Base-by-base conservation (phyloP, 257 asterid genomes). In the Coffea canephora region DNA sequence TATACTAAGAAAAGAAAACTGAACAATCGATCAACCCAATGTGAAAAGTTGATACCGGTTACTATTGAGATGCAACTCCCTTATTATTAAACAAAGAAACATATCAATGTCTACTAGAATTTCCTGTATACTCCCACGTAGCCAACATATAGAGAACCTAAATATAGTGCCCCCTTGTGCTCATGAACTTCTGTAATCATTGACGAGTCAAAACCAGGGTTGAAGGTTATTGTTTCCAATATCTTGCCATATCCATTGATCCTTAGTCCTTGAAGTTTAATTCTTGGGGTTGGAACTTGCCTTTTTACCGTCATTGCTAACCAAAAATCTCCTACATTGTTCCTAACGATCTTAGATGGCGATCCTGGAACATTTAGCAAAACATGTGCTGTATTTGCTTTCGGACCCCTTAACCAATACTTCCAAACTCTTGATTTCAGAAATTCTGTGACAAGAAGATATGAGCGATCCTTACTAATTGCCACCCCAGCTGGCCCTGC, bases 271-370 rank as follows among this genome's bases (percentile, higher is more conserved):
- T 14, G 18, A 5, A 21, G 61, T 1, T 14, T 16, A 1, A 21
- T 0, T 15, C 23, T 0, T 54, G 61, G 59, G 6, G 21, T 54
- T 14, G 61, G 18, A 15, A 14, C 61, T 14, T 14, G 61, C 4
- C 18, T 54, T 54, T 13, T 4, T 14, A 43, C 31, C 6, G 46
- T 45, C 59, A 83, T 84, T 9, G 89, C 59, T 50, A 89, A 87
- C 91, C 91, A 87, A 70, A 86, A 89, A 57, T 88, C 86, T 74
- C 90, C 89, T 8, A 70, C 15, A 49, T 25, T 59, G 0, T 85
- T 85, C 48, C 90, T 88, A 76, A 72, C 82, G 10, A 89, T 88
- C 73, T 85, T 86, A 62, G 80, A 87, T 7, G 90, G 91, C 36
- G 49, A 68, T 59, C 90, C 90, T 14, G 84, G 78, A 1, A 88